Base-by-base conservation (phyloP, 108 stramenopile genomes). In the Cyclotella choctawhatcheeana region DNA sequence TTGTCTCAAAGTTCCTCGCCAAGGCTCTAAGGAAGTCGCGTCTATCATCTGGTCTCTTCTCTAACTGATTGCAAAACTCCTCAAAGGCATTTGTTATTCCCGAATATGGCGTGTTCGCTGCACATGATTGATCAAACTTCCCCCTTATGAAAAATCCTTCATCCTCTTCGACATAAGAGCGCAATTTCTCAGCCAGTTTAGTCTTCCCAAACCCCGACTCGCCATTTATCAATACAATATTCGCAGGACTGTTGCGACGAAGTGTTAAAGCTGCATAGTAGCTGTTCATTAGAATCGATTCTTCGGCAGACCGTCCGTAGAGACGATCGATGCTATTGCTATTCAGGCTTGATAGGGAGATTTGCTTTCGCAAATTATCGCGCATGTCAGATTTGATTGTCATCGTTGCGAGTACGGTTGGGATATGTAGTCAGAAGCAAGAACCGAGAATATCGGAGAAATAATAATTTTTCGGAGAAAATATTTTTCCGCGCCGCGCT, bases 101-200 rank as follows among this genome's bases (percentile, higher is more conserved):
- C 3, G 50, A 34, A 53, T 67, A 67, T 8, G 66, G 66, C 25
- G 29, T 13, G 27, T 34, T 45, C 0, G 66, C 33, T 21, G 52
- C 45, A 22, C 29, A 64, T 5, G 22, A 54, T 53, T 54, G 66
- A 37, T 67, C 66, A 24, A 67, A 67, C 35, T 67, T 67, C 3
- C 66, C 66, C 14, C 51, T 8, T 1, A 67, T 67, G 52, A 67
- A 67, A 53, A 34, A 67, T 1, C 66, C 66, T 7, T 67, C 66
- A 34, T 67, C 66, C 14, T 67, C 66, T 3, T 47, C 17, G 2
- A 34, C 52, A 48, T 67, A 48, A 0, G 51, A 5, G 4, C 52
- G n/a, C 35, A 67, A 35, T 8, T 22, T 35, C 51, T 53, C 52
- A 0, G 66, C 66, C 27, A 67, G 18, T 18, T 53, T 52, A 1